Conservation (phyloP, 75 land plant genomes). For the Azolla pinnata region DNA sequence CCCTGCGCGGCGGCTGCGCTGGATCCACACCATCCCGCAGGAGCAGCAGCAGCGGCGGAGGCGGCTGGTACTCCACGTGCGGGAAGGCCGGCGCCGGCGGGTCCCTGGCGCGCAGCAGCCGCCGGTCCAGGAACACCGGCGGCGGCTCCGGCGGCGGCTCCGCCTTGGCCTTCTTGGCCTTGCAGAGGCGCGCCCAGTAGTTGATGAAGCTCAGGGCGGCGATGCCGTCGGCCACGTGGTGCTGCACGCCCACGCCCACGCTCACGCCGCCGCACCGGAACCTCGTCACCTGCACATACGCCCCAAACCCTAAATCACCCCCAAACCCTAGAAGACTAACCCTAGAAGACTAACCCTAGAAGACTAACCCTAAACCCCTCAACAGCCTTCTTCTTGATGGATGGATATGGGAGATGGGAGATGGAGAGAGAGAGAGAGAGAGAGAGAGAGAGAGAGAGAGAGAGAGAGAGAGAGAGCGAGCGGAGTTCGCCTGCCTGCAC, state of each 20-base stretch:
- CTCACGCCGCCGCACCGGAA: conserved; percentile 82
- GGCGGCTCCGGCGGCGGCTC: conserved; percentile 70
- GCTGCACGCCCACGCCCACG: conserved; percentile 79
- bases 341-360: no score
- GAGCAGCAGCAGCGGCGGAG: conserved; percentile 44
- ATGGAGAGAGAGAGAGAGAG: no score
- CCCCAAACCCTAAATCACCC: no score
- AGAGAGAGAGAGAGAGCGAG: no score
- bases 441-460: no score
- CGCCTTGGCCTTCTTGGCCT: conserved; percentile 37
- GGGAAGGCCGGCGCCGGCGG: conserved; percentile 53
- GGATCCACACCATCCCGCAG: no score
- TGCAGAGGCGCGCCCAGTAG: conserved; percentile 65
- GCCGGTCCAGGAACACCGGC: conserved; percentile 64
- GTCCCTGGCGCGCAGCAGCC: conserved; percentile 50
- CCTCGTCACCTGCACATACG: conserved; percentile 46
- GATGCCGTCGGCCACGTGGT: conserved; percentile 68
- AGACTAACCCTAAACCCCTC: no score
- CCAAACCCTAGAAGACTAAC: no score
- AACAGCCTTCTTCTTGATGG: no score
- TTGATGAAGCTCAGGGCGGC: conserved; percentile 69
- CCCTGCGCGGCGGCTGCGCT: no score
- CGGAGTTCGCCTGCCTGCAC: conserved; percentile 44
- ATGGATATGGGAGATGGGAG: no score
- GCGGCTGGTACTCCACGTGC: conserved; percentile 68